These are phyloP conservation scores for Paxillus rubicundulus DNA, from an alignment of 768 basidiomycete genomes.

Conservation along the genomic window DNA sequence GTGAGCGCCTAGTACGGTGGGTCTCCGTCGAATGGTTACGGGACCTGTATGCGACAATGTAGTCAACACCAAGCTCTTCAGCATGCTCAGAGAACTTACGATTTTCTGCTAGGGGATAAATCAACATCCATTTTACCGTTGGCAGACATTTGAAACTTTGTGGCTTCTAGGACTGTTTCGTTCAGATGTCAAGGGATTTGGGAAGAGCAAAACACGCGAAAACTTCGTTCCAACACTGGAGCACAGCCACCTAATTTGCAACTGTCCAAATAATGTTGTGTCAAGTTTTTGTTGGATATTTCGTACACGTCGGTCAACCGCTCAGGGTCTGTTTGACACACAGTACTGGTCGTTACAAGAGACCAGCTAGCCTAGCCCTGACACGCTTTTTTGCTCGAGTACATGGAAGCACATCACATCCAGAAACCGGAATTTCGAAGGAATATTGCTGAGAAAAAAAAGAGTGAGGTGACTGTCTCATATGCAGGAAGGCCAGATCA, in stretches of 20 bases:
- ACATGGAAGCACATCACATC: no score
- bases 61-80: slow-evolving; percentile 3
- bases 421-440: no score
- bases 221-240: slow-evolving; percentile 27
- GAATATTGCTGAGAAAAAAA: no score
- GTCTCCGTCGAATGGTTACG: slow-evolving; percentile 79
- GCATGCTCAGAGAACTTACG: slow-evolving; percentile 40
- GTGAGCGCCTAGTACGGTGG: slow-evolving; percentile 67
- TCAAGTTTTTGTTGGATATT: background rate
- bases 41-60: slow-evolving; percentile 40
- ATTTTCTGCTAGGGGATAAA: slow-evolving; percentile 55
- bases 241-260: slow-evolving; percentile 23
- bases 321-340: background rate
- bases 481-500: no score
- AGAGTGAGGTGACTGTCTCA: no score
- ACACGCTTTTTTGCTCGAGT: slow-evolving; percentile 64
- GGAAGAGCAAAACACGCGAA: slow-evolving; percentile 31
- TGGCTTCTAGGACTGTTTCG: slow-evolving; percentile 1
- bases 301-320: background rate
- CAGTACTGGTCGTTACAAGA: slow-evolving; percentile 31
- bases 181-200: slow-evolving; percentile 10
- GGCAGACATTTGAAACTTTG: slow-evolving; percentile 39
- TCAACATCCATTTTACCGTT: slow-evolving; percentile 65
- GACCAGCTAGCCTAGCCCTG: slow-evolving; percentile 44
- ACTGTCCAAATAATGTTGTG: background rate